Evolutionary conservation across 2,329 filamentous ascomycete genomes (phyloP).

Genomic region (Blumeriella jaapii): DNA sequence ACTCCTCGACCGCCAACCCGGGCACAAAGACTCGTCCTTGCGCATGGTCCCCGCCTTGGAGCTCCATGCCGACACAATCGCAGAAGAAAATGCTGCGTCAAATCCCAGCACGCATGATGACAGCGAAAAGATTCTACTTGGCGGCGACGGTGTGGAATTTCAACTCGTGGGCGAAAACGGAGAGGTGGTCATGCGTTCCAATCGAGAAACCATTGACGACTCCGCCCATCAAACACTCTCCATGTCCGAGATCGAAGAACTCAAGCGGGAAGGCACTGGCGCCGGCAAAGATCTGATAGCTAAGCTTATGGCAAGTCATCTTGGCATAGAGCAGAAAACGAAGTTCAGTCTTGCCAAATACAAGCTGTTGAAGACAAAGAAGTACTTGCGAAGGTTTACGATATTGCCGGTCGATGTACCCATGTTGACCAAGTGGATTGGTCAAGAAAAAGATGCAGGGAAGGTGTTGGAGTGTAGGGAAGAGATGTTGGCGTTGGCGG

Average conservation of each 20-base stretch:
- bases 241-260: conserved; percentile 57
- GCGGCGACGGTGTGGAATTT: conserved; percentile 34
- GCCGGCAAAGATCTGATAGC: conserved; percentile 83
- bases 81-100: conserved; percentile 36
- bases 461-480: conserved; percentile 80
- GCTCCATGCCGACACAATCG: conserved; percentile 68
- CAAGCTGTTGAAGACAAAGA: conserved; percentile 84
- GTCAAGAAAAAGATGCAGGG: conserved; percentile 67
- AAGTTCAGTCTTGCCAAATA: conserved; percentile 91
- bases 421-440: conserved; percentile 62
- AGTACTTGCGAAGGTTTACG: conserved; percentile 82
- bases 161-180: conserved; percentile 36
- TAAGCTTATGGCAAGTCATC: conserved; percentile 84
- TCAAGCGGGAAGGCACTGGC: conserved; percentile 61
- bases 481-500: conserved; percentile 69
- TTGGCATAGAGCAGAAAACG: conserved; percentile 87
- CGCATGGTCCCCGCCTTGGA: conserved; percentile 72
- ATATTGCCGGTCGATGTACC: conserved; percentile 74
- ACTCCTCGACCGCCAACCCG: conserved; percentile 58
- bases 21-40: conserved; percentile 54
- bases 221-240: conserved; percentile 63
- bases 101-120: conserved; percentile 23
- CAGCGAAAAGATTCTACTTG: conserved; percentile 30
- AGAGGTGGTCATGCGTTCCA: conserved; percentile 42
- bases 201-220: conserved; percentile 48